These are phyloP conservation scores for Colletotrichum aenigma DNA, from an alignment of 2,329 filamentous ascomycete species.

Conservation along the genomic window DNA sequence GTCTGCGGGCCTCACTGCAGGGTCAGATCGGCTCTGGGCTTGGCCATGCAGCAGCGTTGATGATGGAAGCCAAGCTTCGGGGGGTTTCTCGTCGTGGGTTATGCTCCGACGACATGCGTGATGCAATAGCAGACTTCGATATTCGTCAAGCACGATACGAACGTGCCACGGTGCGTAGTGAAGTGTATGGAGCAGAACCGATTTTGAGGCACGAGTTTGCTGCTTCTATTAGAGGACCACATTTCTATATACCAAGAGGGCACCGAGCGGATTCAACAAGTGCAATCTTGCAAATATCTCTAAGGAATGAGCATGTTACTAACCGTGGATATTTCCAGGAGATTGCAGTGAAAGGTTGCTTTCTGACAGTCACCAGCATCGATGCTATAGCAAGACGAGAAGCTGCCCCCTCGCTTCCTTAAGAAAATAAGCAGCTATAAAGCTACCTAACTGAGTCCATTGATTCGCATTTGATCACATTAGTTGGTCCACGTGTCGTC, in stretches of 20 bases:
- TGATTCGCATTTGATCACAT: not conserved
- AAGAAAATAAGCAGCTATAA: no score
- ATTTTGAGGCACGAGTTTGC: not conserved
- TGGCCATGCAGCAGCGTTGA: not conserved
- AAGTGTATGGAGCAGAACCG: not conserved
- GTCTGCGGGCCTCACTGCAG: not conserved
- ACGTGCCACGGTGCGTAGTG: not conserved
- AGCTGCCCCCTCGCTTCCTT: not conserved
- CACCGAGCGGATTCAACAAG: fast-evolving
- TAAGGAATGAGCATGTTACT: not conserved
- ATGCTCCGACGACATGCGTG: not conserved
- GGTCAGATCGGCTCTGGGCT: not conserved
- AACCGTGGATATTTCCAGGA: not conserved
- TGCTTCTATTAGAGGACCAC: not conserved
- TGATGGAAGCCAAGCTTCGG: not conserved
- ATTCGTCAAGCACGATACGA: not conserved
- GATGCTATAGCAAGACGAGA: not conserved
- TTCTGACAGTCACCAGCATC: not conserved
- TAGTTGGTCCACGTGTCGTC: not conserved
- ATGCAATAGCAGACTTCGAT: not conserved
- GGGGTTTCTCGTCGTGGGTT: not conserved
- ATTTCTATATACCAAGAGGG: not conserved
- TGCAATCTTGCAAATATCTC: not conserved
- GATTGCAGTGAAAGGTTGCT: not conserved
- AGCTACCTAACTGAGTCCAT: not conserved